These are phyloP conservation scores for Claviceps arundinis DNA, from an alignment of 2,329 filamentous ascomycete species.

Conservation along the genomic window DNA sequence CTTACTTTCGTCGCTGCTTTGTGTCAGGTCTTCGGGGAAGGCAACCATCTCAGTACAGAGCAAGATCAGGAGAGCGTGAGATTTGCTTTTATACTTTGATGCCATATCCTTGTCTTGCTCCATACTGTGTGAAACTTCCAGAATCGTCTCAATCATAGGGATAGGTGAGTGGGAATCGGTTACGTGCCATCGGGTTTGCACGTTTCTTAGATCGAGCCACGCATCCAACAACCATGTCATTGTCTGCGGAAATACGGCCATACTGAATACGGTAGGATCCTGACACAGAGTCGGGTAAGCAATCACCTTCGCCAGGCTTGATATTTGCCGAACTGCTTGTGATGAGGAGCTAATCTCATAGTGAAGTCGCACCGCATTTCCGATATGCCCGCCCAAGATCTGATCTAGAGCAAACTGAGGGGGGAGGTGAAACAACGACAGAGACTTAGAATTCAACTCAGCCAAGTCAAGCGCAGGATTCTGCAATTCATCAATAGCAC, in stretches of 20 bases:
- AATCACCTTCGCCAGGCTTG: slow-evolving; percentile 30
- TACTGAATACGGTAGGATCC: slow-evolving; percentile 18
- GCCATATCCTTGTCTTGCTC: slow-evolving; percentile 7
- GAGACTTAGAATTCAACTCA: slow-evolving; percentile 17
- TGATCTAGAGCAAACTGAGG: slow-evolving; percentile 23
- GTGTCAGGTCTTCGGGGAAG: slow-evolving; percentile 18
- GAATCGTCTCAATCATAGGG: slow-evolving; percentile 22
- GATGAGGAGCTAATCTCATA: slow-evolving; percentile 27
- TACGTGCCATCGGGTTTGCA: slow-evolving; percentile 25
- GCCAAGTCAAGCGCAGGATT: slow-evolving; percentile 15
- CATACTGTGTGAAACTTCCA: slow-evolving; percentile 20
- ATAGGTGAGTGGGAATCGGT: slow-evolving; percentile 18
- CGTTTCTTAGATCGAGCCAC: slow-evolving; percentile 27
- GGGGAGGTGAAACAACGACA: slow-evolving; percentile 23
- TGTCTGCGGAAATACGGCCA: slow-evolving; percentile 25
- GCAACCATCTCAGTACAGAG: slow-evolving; percentile 29
- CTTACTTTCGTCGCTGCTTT: slow-evolving; percentile 13
- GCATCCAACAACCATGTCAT: slow-evolving; percentile 38
- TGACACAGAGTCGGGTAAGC: slow-evolving; percentile 24
- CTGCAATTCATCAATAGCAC: slow-evolving; percentile 21
- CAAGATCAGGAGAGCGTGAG: slow-evolving; percentile 24
- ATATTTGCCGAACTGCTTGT: slow-evolving; percentile 34
- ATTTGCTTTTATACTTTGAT: slow-evolving; percentile 20
- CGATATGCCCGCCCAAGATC: slow-evolving; percentile 16
- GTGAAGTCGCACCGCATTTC: slow-evolving; percentile 17